phyloP scores from a whole-genome alignment of 768 basidiomycete species.

The Ephemerocybe angulata region DNA sequence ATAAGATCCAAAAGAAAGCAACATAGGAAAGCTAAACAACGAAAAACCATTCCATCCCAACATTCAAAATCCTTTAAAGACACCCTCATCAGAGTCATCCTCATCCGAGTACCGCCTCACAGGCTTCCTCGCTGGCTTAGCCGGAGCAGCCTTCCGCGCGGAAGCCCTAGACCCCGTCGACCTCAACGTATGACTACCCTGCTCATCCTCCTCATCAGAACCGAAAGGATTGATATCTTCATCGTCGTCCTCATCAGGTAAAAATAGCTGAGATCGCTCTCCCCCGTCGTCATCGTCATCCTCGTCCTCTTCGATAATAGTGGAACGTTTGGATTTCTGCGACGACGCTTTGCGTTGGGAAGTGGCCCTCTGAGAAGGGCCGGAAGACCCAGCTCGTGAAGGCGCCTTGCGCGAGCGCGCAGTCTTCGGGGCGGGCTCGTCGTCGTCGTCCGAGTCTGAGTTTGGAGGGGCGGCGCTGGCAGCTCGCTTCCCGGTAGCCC shows the following conservation, averaged over 20 bases:
- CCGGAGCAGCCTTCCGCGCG: conserved; percentile 23
- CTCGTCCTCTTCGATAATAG: conserved; percentile 30
- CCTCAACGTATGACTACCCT: conserved; percentile 12
- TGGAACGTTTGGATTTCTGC: too few species aligned
- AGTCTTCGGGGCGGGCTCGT: conserved; percentile 17
- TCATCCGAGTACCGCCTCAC: conserved; percentile 30
- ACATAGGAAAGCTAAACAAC: too few species aligned
- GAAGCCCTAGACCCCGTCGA: conserved; percentile 26
- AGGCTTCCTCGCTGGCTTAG: conserved; percentile 20
- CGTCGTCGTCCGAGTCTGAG: conserved; percentile 8
- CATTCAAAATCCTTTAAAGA: conserved; percentile 61
- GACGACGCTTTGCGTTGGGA: background rate
- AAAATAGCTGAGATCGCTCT: background rate
- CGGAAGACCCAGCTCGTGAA: conserved; percentile 20
- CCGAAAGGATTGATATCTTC: background rate
- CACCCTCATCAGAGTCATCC: conserved; percentile 67
- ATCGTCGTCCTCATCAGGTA: background rate
- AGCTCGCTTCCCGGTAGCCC: conserved; percentile 1
- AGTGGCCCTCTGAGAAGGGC: conserved; percentile 16
- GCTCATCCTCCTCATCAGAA: conserved; percentile 29
- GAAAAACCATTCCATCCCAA: too few species aligned
- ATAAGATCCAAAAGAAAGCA: too few species aligned
- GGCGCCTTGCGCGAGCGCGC: conserved; percentile 27
- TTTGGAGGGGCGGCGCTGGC: background rate
- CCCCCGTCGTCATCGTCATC: background rate